phyloP scores from a whole-genome alignment of 768 basidiomycete species.

The Rhodotorula diobovata region DNA sequence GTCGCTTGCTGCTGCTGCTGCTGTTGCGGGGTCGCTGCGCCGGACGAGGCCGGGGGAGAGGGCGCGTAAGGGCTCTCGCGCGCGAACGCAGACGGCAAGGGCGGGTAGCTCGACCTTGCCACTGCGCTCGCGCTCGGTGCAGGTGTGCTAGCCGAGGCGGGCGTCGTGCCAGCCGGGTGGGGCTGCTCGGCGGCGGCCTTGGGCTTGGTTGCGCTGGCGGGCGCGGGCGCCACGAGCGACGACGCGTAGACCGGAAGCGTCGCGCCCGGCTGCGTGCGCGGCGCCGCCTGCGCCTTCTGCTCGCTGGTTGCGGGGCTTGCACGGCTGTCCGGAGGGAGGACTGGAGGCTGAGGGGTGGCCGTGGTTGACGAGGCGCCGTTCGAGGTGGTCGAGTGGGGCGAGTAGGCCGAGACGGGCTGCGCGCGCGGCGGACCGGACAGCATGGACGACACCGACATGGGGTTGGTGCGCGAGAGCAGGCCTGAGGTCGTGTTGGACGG shows the following conservation, averaged over 20 bases:
- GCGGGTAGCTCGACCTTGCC: conserved; percentile 24
- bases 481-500: neutral
- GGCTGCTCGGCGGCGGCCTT: neutral
- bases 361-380: neutral
- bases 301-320: neutral
- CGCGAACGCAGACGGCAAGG: conserved; percentile 33
- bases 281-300: neutral
- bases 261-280: neutral
- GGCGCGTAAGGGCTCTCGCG: conserved; percentile 36
- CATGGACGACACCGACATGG: conserved; percentile 39
- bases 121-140: neutral
- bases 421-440: conserved; percentile 27
- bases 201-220: neutral
- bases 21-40: neutral
- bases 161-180: neutral
- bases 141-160: neutral
- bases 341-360: conserved; percentile 18
- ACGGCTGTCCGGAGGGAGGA: conserved; percentile 9
- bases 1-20: conserved; percentile 3
- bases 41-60: neutral
- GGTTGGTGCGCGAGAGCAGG: conserved; percentile 9
- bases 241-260: neutral
- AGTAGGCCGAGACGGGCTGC: conserved; percentile 9
- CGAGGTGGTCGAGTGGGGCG: neutral
- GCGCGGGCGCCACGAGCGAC: neutral